Evolutionary conservation across 495 filamentous ascomycete species (phyloP), one percentile per base, ranked within the genome.

Genomic region (Penicillium cinerascens): DNA sequence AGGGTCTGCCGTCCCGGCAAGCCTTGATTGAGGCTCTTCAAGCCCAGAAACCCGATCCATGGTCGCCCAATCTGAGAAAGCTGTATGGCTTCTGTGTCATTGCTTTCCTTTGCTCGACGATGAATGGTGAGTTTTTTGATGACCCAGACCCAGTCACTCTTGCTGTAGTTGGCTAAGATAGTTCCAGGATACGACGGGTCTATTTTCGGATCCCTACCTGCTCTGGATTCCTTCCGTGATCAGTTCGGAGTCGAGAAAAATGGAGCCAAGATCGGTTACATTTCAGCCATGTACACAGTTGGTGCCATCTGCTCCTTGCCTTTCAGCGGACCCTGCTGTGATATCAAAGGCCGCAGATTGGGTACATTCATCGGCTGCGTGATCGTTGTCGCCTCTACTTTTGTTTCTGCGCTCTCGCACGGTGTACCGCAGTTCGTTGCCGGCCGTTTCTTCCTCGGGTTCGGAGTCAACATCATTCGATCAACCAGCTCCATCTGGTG

Each of bases 391-490:
- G 41, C 80, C 22, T 77, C 80, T 13, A 80, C 80, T 2, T 68
- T 69, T 54, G 63, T 82, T 17, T 74, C 79, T 52, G 79, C 71
- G 2, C 57, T 72, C 1, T 67, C 75, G 1, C 60, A 38, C 11
- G 29, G 26, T 46, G 58, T 79, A 15, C 61, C 59, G 11, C 71
- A 77, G 57, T 88, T 89, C 55, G 82, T 87, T 58, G 85, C 75
- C n/a, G 87, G 86, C n/a, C 78, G 87, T 13, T 89, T 90, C 64
- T 62, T 89, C 20, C 79, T 91, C 21, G 86, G 86, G 3, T 87
- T 90, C 58, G 86, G 87, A 9, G 84, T 87, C 17, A 80, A 78
- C 22, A 82, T 87, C 20, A 77, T 78, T 39, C 77, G 80, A 40
- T 78, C 85, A 15, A 86, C 87, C 11, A 84, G 84, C 0, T 86